phyloP scores from a whole-genome alignment of 23 red algal genomes.

The Cyanidioschyzon merolae region DNA sequence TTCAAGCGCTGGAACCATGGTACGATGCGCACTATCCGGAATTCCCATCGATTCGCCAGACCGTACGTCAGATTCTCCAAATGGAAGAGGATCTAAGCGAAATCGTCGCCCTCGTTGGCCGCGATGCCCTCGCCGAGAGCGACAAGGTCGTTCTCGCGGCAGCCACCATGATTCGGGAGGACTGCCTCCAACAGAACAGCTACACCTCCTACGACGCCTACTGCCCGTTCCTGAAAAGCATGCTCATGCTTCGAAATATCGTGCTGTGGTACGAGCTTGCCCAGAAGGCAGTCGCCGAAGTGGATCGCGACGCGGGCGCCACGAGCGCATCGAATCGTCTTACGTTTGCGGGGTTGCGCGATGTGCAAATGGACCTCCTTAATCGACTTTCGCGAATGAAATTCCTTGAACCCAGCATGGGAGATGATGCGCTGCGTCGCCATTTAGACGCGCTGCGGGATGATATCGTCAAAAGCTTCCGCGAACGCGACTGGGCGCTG shows the following conservation, averaged over 20 bases:
- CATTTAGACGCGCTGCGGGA: slow-evolving; percentile 16
- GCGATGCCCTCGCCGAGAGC: slow-evolving; percentile 80
- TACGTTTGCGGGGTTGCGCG: slow-evolving; percentile 66
- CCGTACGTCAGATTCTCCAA: slow-evolving; percentile 65
- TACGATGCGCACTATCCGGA: slow-evolving; percentile 81
- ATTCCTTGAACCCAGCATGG: slow-evolving; percentile 79
- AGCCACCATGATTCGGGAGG: slow-evolving; percentile 90
- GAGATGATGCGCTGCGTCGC: slow-evolving; percentile 33
- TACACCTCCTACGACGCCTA: slow-evolving; percentile 90
- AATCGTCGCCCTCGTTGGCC: slow-evolving; percentile 96
- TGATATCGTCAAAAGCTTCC: slow-evolving; percentile 6
- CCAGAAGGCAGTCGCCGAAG: slow-evolving; percentile 32
- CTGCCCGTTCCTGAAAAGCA: slow-evolving; percentile 94
- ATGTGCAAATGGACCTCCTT: slow-evolving; percentile 48
- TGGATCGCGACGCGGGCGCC: not conserved
- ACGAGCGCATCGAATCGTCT: slow-evolving; percentile 25
- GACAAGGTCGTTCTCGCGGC: slow-evolving; percentile 91
- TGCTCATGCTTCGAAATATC: slow-evolving; percentile 88
- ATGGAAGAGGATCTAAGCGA: slow-evolving; percentile 97
- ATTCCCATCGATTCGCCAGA: slow-evolving; percentile 68
- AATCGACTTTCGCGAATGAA: slow-evolving; percentile 76
- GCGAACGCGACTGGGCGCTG: slow-evolving; percentile 6
- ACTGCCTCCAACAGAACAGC: slow-evolving; percentile 94
- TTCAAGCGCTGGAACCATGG: slow-evolving; percentile 67
- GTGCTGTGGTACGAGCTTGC: slow-evolving; percentile 78